Base-by-base conservation (phyloP, 306 rosid genomes). In the Sicyos baderoa region DNA sequence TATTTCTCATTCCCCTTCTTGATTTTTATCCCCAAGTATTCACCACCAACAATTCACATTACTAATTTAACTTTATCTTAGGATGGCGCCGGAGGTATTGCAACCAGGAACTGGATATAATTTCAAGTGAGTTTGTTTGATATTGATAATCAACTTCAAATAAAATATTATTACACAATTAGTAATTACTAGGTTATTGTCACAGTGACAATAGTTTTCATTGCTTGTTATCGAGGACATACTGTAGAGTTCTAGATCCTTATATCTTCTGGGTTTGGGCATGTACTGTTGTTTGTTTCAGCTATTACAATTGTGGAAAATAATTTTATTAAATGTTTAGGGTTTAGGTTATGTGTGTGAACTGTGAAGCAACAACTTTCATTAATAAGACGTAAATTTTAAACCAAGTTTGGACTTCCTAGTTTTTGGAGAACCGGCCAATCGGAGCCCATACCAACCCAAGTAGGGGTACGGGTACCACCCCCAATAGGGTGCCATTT, bases 61-160 rank as follows among this genome's bases (percentile, higher is more conserved):
- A 73, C 48, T 9, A 17, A 19, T 27, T 11, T 49, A 45, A 72
- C 64, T 72, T 59, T 70, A 17, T 72, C 67, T 63, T 78, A 90
- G 99, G 99, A 94, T 94, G 99, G 99, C 99, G 48, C 99, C 99
- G 12, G 99, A 94, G 86, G 99, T 94, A 51, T 80, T 94, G 86
- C 99, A 94, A 76, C 99, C 97, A 21, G 99, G 99, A 80, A 87
- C 83, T 29, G 99, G 99, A 49, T 94, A 94, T 74, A 88, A 94
- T 88, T 94, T 83, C 82, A 94, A 90, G 97, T 91, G 77, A 88
- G 97, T 86, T 59, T 45, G 9, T 60, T 53, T 66, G 22, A 16
- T 78, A 13, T 21, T 4, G 63, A 35, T 40, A 40, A 9, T 40
- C 2, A 40, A 45, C 67, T 59, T 17, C 8, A 54, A 23, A 52